Base-by-base conservation (phyloP, 2,329 filamentous ascomycete species). In the Raffaelea albimanens region DNA sequence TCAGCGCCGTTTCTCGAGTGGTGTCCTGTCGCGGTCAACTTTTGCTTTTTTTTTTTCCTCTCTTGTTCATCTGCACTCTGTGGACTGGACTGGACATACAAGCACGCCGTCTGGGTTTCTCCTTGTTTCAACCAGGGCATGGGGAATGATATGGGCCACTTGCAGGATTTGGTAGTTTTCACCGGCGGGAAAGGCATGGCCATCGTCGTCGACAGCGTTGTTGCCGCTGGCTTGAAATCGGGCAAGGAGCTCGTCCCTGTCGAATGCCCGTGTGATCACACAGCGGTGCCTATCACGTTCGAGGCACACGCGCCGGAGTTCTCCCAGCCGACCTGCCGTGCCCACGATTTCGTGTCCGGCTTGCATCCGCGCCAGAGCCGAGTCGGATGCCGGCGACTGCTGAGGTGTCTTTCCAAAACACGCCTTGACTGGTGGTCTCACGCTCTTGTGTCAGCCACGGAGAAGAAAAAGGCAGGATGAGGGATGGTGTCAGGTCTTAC, bases 221-320 rank as follows among this genome's bases (percentile, higher is more conserved):
- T 23, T 13, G 10, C 40, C 40, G 20, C 43, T 5, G 13, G 4
- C 18, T 34, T 21, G 2, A 9, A 23, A 7, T 4, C 45, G 45
- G 5, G 10, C 16, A 3, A 9, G 25, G 3, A 31, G 19, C 25
- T 47, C 45, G 2, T 16, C 13, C 14, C 19, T 22, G n/a, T 47
- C 45, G 20, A 47, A 47, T 13, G 13, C 19, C 5, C 45, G 45
- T 13, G 39, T 25, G 7, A 47, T 38, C 4, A 47, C 45, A 22
- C 45, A 47, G 5, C 45, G 45, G 39, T 47, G 45, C 11, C 25
- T 34, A 22, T 47, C 45, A 4, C 45, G 45, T 14, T 42, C 20
- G 8, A 47, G 45, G 20, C 45, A 47, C 4, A 36, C 29, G 2
- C 39, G 29, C 7, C 39, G 45, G 4, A 47, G 29, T 7, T 23